phyloP scores from a whole-genome alignment of 176 grass and related monocot species.

The Eragrostis curvula region DNA sequence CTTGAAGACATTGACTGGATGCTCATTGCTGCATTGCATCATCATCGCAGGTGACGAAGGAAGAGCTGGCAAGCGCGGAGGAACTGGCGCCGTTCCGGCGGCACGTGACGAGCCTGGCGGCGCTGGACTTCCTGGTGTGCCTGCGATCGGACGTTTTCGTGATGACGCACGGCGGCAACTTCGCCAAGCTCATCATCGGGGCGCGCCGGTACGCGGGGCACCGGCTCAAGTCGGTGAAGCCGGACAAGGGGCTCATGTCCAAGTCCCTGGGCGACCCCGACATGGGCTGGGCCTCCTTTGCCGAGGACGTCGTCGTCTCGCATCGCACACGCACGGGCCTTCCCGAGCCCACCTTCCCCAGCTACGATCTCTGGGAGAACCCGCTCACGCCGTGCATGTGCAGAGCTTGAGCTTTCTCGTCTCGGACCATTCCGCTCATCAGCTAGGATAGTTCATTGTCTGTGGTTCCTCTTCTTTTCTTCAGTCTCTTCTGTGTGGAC shows the following conservation, averaged over 20 bases:
- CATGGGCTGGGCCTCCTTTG: slow-evolving; percentile 81
- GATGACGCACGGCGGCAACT: slow-evolving; percentile 84
- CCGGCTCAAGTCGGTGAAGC: slow-evolving; percentile 84
- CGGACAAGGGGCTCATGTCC: slow-evolving; percentile 89
- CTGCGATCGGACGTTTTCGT: slow-evolving; percentile 87
- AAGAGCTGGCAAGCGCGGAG: slow-evolving; percentile 67
- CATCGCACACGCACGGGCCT: slow-evolving; percentile 67
- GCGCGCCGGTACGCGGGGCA: slow-evolving; percentile 74
- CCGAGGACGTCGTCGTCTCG: slow-evolving; percentile 66
- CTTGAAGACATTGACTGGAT: not conserved
- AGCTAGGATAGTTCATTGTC: not conserved
- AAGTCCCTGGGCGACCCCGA: slow-evolving; percentile 78
- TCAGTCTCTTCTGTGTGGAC: not conserved
- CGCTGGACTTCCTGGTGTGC: slow-evolving; percentile 87
- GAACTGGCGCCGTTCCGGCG: slow-evolving; percentile 80
- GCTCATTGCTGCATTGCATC: not conserved
- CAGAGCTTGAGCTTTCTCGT: slow-evolving; percentile 35
- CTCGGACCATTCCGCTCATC: not conserved
- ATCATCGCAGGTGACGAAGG: slow-evolving; percentile 69
- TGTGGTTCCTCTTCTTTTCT: not conserved
- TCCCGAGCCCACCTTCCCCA: slow-evolving; percentile 72
- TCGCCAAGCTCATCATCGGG: slow-evolving; percentile 82
- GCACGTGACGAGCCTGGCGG: slow-evolving; percentile 86
- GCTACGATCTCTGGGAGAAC: slow-evolving; percentile 87
- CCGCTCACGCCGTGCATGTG: slow-evolving; percentile 85